Evolutionary conservation across 2,329 filamentous ascomycete genomes (phyloP), one percentile per base, ranked within the genome.

Genomic region (Mariannaea sp.): DNA sequence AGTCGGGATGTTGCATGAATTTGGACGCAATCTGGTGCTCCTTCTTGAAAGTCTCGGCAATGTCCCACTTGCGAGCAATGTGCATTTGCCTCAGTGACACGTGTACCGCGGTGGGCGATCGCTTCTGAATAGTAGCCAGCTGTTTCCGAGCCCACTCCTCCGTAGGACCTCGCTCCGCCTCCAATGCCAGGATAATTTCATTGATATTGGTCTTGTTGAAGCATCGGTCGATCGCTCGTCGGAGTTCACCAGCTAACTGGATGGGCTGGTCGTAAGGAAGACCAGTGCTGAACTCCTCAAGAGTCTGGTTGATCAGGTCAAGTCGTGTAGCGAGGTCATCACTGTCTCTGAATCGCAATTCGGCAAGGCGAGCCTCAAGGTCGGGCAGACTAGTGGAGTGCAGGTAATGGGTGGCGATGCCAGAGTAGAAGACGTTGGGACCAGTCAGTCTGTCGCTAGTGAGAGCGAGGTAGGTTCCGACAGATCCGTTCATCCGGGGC

Each of bases 341-440:
- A 65, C 87, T 84, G 75, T 99, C 95, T 55, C 83, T 82, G 79
- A 99, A 99, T 22, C 87, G 83, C 57, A 99, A 81, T 75, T 99
- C 94, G 1, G 90, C 89, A 20, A 99, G 82, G 70, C 93, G 90
- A 16, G 86, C 81, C 72, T 96, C 91, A 53, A 99, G 82, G 63
- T 84, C 83, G 43, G 89, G 85, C 56, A 99, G 81, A 61, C 88
- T 87, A 55, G 90, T 92, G 36, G 93, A 96, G 80, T 99, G 89
- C 60, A 99, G 78, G 76, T 96, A 99, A 77, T 99, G 94, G 12
- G 94, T 97, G 55, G 94, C 94, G 65, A 99, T 80, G 53, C 94
- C 94, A 39, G 91, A 82, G 75, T 95, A 97, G 68, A 96, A 92
- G 46, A 87, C 88, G 70, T 97, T 90, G 10, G 87, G 87, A 36